phyloP scores from a whole-genome alignment of 768 basidiomycete genomes.

The Phlebiopsis flavidoalba region DNA sequence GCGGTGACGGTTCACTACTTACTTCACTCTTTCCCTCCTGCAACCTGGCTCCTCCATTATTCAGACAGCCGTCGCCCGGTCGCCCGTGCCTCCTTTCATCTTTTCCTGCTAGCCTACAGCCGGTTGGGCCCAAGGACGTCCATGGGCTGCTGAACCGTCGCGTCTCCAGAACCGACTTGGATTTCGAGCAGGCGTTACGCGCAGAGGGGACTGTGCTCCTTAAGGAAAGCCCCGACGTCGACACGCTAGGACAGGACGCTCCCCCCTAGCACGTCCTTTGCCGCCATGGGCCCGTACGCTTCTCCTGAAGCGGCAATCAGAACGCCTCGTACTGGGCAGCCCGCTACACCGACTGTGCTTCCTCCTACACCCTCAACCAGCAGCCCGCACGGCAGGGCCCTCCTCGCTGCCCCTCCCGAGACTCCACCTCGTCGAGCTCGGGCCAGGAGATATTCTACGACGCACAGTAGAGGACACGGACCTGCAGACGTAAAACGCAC shows the following conservation, averaged over 20 bases:
- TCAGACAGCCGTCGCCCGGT: slow-evolving; percentile 43
- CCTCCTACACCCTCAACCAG: slow-evolving; percentile 64
- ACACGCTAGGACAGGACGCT: slow-evolving; percentile 52
- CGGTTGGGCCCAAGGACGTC: slow-evolving; percentile 49
- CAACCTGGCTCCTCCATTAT: slow-evolving; percentile 69
- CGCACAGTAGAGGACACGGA: slow-evolving; percentile 54
- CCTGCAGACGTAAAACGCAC: slow-evolving; percentile 67
- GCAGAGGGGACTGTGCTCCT: slow-evolving; percentile 63
- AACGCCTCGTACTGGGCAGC: slow-evolving; percentile 37
- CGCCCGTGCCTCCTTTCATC: slow-evolving; percentile 37
- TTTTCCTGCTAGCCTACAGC: slow-evolving; percentile 48
- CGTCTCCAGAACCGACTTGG: slow-evolving; percentile 68
- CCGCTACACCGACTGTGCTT: slow-evolving; percentile 56
- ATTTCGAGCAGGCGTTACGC: slow-evolving; percentile 75
- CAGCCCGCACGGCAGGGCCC: slow-evolving; percentile 23
- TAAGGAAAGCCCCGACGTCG: slow-evolving; percentile 68
- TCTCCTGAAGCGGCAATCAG: slow-evolving; percentile 36
- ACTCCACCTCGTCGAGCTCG: slow-evolving; percentile 49
- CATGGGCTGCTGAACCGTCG: slow-evolving; percentile 38
- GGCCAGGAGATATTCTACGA: slow-evolving; percentile 55
- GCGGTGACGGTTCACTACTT: neutral
- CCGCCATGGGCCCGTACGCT: slow-evolving; percentile 31
- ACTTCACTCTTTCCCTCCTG: slow-evolving; percentile 11
- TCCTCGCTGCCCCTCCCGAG: slow-evolving; percentile 28
- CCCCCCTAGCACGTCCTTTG: slow-evolving; percentile 34